Evolutionary conservation across 140 eudicot species (phyloP).

Genomic region (Artemisia princeps): DNA sequence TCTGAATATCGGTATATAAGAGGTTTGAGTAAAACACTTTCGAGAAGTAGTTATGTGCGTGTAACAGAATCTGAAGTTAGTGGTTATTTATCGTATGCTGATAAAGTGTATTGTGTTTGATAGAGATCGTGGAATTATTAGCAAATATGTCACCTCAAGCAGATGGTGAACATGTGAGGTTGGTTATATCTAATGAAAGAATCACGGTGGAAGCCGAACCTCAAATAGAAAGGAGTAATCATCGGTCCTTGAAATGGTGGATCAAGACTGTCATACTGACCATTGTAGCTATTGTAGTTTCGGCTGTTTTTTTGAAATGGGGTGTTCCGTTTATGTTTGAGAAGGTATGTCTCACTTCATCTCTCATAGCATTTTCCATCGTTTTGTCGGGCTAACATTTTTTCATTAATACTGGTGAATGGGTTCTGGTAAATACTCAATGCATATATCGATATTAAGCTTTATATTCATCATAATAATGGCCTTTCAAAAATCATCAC

Average conservation of each 20-base stretch:
- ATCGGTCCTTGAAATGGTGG: conserved; percentile 59
- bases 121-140: conserved; percentile 15
- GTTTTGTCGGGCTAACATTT: not conserved
- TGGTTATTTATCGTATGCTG: not conserved
- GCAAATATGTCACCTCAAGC: conserved; percentile 39
- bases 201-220: conserved; percentile 37
- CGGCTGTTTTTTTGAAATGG: conserved; percentile 60
- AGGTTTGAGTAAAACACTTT: not conserved
- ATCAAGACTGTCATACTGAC: conserved; percentile 48
- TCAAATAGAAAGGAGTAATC: conserved; percentile 31
- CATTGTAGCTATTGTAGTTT: conserved; percentile 26
- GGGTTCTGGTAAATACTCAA: not conserved
- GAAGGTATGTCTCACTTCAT: conserved; percentile 42
- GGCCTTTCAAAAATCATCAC: no score
- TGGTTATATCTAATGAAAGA: conserved; percentile 54
- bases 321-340: conserved; percentile 84
- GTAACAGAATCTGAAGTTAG: not conserved
- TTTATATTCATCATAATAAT: no score
- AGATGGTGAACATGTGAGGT: conserved; percentile 57
- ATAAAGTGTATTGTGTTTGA: conserved; percentile 16
- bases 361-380: not conserved
- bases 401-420: not conserved
- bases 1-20: not conserved
- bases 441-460: no score
- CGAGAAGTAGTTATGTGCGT: not conserved